Conservation (phyloP, 2,329 filamentous ascomycete genomes). For the Fusarium longipes region DNA sequence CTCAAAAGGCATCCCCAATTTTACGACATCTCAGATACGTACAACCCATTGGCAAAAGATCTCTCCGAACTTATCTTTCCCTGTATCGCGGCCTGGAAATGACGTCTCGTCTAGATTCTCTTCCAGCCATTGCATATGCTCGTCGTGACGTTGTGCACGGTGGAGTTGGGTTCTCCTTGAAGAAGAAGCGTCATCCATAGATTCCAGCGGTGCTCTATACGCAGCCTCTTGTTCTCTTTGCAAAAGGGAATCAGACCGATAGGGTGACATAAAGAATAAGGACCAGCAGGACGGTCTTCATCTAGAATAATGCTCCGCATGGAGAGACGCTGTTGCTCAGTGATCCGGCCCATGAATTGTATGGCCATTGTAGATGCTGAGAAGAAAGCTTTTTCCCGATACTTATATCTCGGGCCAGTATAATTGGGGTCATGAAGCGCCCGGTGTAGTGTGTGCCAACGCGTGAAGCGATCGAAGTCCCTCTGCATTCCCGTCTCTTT, state of each 20-base stretch:
- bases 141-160: too few relatives aligned
- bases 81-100: too few relatives aligned
- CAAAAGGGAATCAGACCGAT: conserved; percentile 26
- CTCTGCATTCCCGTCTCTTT: background rate
- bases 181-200: conserved; percentile 13
- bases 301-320: conserved; percentile 2
- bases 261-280: background rate
- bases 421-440: background rate
- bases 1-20: background rate
- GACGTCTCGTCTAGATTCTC: too few relatives aligned
- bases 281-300: background rate
- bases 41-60: background rate
- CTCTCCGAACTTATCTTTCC: background rate
- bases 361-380: conserved; percentile 20
- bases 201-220: conserved; percentile 16
- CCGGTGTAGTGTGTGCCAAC: background rate
- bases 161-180: too few relatives aligned
- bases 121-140: background rate
- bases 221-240: conserved; percentile 8
- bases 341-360: background rate
- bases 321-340: background rate
- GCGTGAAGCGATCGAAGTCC: background rate
- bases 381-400: background rate
- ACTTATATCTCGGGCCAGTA: background rate
- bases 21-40: background rate